phyloP scores from a whole-genome alignment of 306 rosid species.

The Vigna nakashimae region DNA sequence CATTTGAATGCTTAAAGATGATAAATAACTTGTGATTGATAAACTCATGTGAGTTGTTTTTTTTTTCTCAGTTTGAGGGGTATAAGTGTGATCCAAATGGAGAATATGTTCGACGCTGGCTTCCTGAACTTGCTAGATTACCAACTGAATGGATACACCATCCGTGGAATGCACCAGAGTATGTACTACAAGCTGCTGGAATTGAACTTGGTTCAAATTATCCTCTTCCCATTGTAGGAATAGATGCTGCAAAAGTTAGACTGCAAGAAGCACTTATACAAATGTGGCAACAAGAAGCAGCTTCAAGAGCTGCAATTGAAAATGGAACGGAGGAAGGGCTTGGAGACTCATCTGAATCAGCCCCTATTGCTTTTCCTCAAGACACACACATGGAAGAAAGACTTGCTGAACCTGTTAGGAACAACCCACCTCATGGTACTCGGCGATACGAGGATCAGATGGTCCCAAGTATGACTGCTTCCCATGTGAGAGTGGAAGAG shows the following conservation, averaged over 20 bases:
- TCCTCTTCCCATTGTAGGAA: slow-evolving; percentile 86
- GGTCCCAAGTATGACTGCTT: slow-evolving; percentile 90
- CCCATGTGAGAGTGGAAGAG: slow-evolving; percentile 72
- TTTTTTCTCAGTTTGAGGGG: slow-evolving; percentile 73
- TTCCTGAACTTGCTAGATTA: slow-evolving; percentile 86
- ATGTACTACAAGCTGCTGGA: slow-evolving; percentile 91
- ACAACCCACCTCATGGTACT: slow-evolving; percentile 50
- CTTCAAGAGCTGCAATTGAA: slow-evolving; percentile 80
- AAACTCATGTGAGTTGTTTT: slow-evolving; percentile 39
- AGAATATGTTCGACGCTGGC: slow-evolving; percentile 96
- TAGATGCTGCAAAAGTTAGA: slow-evolving; percentile 83
- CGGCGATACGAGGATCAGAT: slow-evolving; percentile 83
- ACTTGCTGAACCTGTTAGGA: slow-evolving; percentile 67
- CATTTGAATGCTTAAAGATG: slow-evolving; percentile 41
- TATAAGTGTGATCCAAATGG: slow-evolving; percentile 88
- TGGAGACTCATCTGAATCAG: slow-evolving; percentile 82
- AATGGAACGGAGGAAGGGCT: slow-evolving; percentile 95
- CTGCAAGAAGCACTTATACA: slow-evolving; percentile 75
- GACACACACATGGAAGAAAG: slow-evolving; percentile 84
- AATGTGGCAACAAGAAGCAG: slow-evolving; percentile 92
- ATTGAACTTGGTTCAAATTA: slow-evolving; percentile 90
- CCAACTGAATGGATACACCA: slow-evolving; percentile 98
- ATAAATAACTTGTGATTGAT: slow-evolving; percentile 31
- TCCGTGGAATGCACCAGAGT: slow-evolving; percentile 95
- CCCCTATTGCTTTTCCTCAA: slow-evolving; percentile 72